Evolutionary conservation across 108 stramenopile species (phyloP).

Genomic region (Craspedostauros australis): DNA sequence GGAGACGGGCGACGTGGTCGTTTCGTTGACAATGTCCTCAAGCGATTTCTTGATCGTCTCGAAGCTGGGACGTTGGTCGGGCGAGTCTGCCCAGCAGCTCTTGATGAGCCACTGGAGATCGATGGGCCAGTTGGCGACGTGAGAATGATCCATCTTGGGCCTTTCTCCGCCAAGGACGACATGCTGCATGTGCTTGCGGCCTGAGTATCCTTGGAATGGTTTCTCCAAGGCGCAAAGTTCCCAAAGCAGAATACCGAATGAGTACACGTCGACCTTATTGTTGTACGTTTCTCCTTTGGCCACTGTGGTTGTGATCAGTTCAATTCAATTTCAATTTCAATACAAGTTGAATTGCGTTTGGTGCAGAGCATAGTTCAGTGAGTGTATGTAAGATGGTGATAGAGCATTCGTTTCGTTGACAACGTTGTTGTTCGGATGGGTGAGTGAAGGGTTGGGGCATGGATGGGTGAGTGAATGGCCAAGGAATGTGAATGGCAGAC

Average conservation of each 20-base stretch:
- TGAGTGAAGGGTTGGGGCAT: too few species aligned
- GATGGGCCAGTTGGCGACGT: constrained; percentile 37
- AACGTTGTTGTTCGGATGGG: too few species aligned
- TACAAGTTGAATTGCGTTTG: not conserved
- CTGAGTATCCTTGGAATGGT: constrained; percentile 46
- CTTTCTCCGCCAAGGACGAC: constrained; percentile 55
- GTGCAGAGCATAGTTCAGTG: not conserved
- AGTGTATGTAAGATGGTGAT: not conserved
- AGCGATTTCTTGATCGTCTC: constrained; percentile 24
- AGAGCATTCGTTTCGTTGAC: too few species aligned
- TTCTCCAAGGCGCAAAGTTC: constrained; percentile 55
- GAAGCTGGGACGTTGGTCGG: constrained; percentile 45
- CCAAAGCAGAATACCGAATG: constrained; percentile 64
- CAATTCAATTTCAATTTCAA: not conserved
- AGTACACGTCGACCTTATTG: constrained; percentile 60
- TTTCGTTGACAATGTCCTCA: constrained; percentile 5
- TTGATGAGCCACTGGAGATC: constrained; percentile 44
- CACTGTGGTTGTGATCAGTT: constrained; percentile 19
- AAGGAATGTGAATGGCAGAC: too few species aligned
- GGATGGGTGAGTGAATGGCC: too few species aligned
- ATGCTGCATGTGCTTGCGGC: constrained; percentile 33
- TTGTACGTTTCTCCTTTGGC: constrained; percentile 45
- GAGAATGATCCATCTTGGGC: constrained; percentile 37
- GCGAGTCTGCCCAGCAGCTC: constrained; percentile 45
- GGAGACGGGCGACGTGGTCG: too few species aligned